Percentiles rank a stretch among this genome's conserved stretches.
phyloP scores from a whole-genome alignment of 805 yeast genomes.

The Myxozyma geophila region DNA sequence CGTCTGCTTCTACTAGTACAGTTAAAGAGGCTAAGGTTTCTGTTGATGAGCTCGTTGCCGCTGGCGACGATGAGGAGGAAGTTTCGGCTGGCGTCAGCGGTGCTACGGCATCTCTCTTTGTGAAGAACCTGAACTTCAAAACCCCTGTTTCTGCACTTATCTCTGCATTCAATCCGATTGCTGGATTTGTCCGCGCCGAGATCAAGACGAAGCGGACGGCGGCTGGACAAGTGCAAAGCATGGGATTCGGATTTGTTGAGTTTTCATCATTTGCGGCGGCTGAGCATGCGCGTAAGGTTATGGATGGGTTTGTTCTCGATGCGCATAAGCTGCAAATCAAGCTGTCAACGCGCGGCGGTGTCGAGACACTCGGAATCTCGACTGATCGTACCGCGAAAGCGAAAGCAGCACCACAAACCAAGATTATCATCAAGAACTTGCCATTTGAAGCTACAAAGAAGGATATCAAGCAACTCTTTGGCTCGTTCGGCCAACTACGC shows the following conservation, averaged over 20 bases:
- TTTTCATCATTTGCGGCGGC: slow-evolving; percentile 82
- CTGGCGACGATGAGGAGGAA: slow-evolving; percentile 44
- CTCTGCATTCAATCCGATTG: slow-evolving; percentile 66
- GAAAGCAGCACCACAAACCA: slow-evolving; percentile 48
- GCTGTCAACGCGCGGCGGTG: slow-evolving; percentile 72
- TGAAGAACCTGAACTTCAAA: slow-evolving; percentile 87
- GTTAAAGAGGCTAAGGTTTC: slow-evolving; percentile 36
- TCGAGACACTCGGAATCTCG: slow-evolving; percentile 32
- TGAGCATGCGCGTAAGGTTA: slow-evolving; percentile 65
- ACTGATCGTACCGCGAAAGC: slow-evolving; percentile 26
- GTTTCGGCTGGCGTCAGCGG: slow-evolving; percentile 41
- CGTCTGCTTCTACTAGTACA: slow-evolving; percentile 45
- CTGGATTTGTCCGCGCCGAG: slow-evolving; percentile 81
- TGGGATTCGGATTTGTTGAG: slow-evolving; percentile 98
- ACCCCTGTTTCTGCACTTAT: slow-evolving; percentile 66
- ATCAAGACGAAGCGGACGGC: slow-evolving; percentile 82
- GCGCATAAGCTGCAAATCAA: slow-evolving; percentile 91
- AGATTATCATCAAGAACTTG: slow-evolving; percentile 91
- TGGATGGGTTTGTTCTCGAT: slow-evolving; percentile 79
- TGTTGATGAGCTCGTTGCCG: slow-evolving; percentile 15
- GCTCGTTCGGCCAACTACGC: slow-evolving; percentile 91
- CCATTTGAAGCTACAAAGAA: slow-evolving; percentile 95
- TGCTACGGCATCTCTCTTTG: slow-evolving; percentile 81
- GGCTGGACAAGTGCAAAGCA: slow-evolving; percentile 69
- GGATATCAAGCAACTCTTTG: slow-evolving; percentile 89